Evolutionary conservation across 2,329 filamentous ascomycete genomes (phyloP), one percentile per base, ranked within the genome.

Genomic region (Pyrenophora teres): DNA sequence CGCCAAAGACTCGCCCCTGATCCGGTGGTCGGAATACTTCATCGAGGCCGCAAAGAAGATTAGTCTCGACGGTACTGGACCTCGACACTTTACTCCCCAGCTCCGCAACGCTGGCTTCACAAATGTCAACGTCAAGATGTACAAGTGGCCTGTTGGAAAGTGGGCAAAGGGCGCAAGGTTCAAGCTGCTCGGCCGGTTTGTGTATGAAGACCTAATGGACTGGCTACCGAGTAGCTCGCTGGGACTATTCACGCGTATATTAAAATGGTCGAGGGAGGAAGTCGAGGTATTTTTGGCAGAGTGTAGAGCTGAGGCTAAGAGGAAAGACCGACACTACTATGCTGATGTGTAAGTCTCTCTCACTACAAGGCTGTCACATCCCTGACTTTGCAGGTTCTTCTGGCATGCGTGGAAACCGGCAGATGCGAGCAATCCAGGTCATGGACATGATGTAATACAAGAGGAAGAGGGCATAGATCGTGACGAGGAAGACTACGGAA

Each of bases 41-140:
- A 41, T 60, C 10, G 58, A 69, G 45, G 68, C 66, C 2, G 69
- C 66, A 0, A 36, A 30, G 3, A 50, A 55, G 13, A 60, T 63
- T 6, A 77, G 77, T 15, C 61, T 78, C 12, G 74, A 77, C 15
- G 71, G 74, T 32, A 69, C 70, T 6, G 70, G 65, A 6, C 75
- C 78, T n/a, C 68, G 66, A 3, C 57, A 71, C 8, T 76, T 79
- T 52, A 68, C 56, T 1, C 55, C 61, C 1, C 56, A 57, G 16
- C 43, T 71, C 3, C 65, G 58, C 3, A 39, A 55, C 3, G 56
- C 59, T 2, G 68, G 70, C 10, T 72, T 72, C 43, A 54, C 57
- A 0, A 58, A 67, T 13, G 50, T 72, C 30, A 62, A 65, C 7
- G 35, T 63, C n/a, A 67, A 69, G 43, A 55, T 49, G 2, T 62